phyloP scores from a whole-genome alignment of 176 grass and related monocot genomes.

The Puya raimondii region DNA sequence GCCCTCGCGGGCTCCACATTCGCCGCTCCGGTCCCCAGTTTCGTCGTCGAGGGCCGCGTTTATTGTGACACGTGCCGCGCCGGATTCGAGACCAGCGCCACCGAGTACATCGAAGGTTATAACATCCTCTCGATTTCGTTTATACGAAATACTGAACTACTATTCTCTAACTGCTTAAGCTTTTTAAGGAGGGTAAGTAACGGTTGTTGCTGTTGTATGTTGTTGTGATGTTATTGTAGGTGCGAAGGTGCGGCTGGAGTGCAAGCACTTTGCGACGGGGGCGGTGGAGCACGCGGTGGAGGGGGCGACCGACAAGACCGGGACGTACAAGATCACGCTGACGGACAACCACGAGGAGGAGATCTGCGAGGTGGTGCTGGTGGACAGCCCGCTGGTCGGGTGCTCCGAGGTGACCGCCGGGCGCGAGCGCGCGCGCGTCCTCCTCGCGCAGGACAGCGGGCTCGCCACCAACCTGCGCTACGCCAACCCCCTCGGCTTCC shows the following conservation, averaged over 20 bases:
- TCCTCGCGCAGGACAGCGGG: constrained; percentile 19
- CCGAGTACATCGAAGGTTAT: constrained; percentile 27
- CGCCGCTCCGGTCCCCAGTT: constrained; percentile 18
- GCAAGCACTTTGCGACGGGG: constrained; percentile 24
- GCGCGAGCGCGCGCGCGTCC: constrained; percentile 37
- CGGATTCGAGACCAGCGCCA: constrained; percentile 58
- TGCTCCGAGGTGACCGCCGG: background rate
- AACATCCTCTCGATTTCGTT: background rate
- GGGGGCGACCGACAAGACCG: constrained; percentile 36
- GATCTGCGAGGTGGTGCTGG: constrained; percentile 67
- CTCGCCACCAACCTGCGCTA: constrained; percentile 28
- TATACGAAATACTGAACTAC: background rate
- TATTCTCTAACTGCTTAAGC: background rate
- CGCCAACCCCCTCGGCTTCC: constrained; percentile 61
- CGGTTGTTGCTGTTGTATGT: no score
- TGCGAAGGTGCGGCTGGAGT: constrained; percentile 56
- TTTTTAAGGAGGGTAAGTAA: background rate
- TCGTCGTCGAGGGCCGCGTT: constrained; percentile 48
- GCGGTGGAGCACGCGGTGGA: constrained; percentile 22
- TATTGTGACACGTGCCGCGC: constrained; percentile 84
- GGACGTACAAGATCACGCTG: constrained; percentile 47
- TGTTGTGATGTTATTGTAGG: constrained; percentile 6
- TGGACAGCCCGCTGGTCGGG: constrained; percentile 22
- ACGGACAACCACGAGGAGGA: constrained; percentile 48
- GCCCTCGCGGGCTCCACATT: constrained; percentile 27